Base-by-base conservation (phyloP, 148 eudicot species). In the Talinum fruticosum region DNA sequence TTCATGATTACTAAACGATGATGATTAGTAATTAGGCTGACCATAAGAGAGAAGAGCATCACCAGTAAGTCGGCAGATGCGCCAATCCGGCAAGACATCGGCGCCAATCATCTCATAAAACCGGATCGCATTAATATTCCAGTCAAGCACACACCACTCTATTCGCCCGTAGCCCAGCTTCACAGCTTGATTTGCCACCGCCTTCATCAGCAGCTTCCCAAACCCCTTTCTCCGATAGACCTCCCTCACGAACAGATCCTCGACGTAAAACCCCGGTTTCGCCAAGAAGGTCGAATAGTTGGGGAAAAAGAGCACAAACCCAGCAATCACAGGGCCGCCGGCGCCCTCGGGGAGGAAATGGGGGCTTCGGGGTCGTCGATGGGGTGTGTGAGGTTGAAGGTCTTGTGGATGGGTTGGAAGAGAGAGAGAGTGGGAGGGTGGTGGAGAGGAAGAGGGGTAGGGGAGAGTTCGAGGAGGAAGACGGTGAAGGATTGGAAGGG, bases 41-140 rank as follows among this genome's bases (percentile, higher is more conserved):
- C 74, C 87, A 79, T 79, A 89, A 36, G 86, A 85, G 51, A 88
- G 75, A 34, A 91, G 93, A 49, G 87, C 86, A 12, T 88, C 93
- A 21, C 96, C 96, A 26, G 89, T 84, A 30, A 91, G 73, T 76
- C 95, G 75, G 51, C 95, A 87, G 72, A 89, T 73, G 82, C 92
- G 82, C 89, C 91, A 91, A 6, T 89, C 93, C 29, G 82, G 87
- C 86, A 84, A 13, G 1, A 91, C 78, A 76, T 84, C 64, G 68
- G 96, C 96, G 5, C 96, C 96, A 88, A 91, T 91, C 71, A 77
- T 83, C 79, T 91, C 87, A 44, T 91, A 89, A 26, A 91, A 91
- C 78, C 62, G 79, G 3, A 89, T 88, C 1, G 96, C 96, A 81
- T 89, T 89, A 71, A 83, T 86, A 71, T 91, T 91, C 95, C 95